Evolutionary conservation across 2,329 filamentous ascomycete genomes (phyloP), one percentile per base, ranked within the genome.

Genomic region (Trichoderma breve): DNA sequence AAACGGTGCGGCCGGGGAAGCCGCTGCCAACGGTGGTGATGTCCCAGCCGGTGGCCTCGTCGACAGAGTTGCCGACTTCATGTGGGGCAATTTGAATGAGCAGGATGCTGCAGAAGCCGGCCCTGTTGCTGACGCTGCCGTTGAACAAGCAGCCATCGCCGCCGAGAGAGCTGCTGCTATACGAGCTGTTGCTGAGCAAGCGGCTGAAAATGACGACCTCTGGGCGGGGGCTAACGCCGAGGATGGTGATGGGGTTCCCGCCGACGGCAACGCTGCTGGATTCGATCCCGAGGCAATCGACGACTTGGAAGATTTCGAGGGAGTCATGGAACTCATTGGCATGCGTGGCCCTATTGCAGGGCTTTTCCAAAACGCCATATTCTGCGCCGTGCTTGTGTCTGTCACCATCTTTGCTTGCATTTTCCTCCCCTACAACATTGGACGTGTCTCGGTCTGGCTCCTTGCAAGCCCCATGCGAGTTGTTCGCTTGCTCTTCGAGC

Each of bases 321-420:
- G 96, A 0, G 93, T 99, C 67, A 90, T 99, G 85, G 96, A 99
- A 80, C 88, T 99, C 18, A 92, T 99, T 72, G 96, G 96, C 47
- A 97, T 99, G 92, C 93, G 97, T 78, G 96, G 96, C 0, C 96
- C 96, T 0, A 86, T 99, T 3, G 91, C 92, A 15, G 94, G 94
- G 3, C 87, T 99, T 6, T 90, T 98, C 75, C 96, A 99, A 78
- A 99, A 99, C 76, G 94, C 93, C 70, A 90, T 98, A 18, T 99
- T 99, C 81, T 97, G 95, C 79, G 92, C 93, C 8, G 91, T 98
- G 60, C 86, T 99, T 32, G 94, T 99, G 15, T 92, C 93, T 1
- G 89, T 95, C 66, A 97, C 95, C 15, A 90, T 99, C 55, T 91
- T 94, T 67, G 84, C 92, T 72, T 95, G 94, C 66, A 90, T 98